A percentile compares a stretch with the other conserved stretches of the same genome.
These are phyloP conservation scores for Dactylellina parvicollis DNA, from an alignment of 2,329 filamentous ascomycete genomes.

Conservation along the genomic window DNA sequence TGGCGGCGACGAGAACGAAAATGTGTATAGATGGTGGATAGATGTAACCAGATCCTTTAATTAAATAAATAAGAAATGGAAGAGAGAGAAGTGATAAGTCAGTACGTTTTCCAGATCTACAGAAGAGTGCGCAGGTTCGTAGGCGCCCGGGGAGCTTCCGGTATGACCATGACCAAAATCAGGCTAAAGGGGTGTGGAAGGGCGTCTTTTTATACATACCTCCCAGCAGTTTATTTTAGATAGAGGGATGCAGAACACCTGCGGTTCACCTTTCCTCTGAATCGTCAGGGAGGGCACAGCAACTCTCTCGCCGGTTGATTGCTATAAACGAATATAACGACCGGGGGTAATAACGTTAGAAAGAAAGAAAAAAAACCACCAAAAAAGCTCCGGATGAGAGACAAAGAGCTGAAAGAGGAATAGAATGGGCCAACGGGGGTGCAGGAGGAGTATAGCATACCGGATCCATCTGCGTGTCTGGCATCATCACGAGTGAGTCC, in stretches of 20 bases:
- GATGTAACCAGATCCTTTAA: constrained; percentile 54
- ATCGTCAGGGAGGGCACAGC: constrained; percentile 46
- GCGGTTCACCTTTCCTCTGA: constrained; percentile 55
- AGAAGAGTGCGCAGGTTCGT: constrained; percentile 16
- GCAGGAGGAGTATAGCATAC: constrained; percentile 13
- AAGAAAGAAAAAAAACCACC: constrained; percentile 14
- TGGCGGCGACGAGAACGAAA: constrained; percentile 53
- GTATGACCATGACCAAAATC: constrained; percentile 50
- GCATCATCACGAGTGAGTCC: constrained; percentile 50
- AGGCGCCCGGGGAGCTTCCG: constrained; percentile 49
- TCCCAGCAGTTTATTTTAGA: constrained; percentile 55
- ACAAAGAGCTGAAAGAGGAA: constrained; percentile 3
- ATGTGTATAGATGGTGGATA: constrained; percentile 53
- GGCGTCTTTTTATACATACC: constrained; percentile 48
- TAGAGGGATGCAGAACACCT: constrained; percentile 53
- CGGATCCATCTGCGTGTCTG: constrained; percentile 48
- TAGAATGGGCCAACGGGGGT: constrained; percentile 2
- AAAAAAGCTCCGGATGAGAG: constrained; percentile 27
- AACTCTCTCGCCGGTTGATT: constrained; percentile 34
- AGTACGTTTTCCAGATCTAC: constrained; percentile 43
- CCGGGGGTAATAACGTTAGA: no score
- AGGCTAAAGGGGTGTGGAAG: constrained; percentile 27
- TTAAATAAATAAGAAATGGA: constrained; percentile 7
- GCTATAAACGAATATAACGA: constrained; percentile 34
- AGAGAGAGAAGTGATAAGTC: constrained; percentile 13